Conservation (phyloP, 306 rosid genomes). For the Cucurbita maxima region DNA sequence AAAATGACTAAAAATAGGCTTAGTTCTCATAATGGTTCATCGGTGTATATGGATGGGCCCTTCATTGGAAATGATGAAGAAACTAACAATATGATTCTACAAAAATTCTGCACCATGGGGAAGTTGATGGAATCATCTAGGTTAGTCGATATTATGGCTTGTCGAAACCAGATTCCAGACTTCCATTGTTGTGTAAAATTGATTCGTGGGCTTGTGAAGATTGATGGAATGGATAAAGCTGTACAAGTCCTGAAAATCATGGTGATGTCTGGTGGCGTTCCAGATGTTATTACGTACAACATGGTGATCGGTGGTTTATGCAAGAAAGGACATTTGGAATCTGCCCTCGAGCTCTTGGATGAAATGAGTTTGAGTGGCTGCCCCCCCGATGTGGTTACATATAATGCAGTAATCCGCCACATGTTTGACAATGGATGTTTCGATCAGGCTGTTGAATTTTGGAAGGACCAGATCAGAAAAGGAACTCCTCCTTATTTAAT, state of each 20-base stretch:
- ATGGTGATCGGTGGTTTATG: slow-evolving; percentile 57
- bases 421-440: slow-evolving; percentile 38
- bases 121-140: slow-evolving; percentile 41
- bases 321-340: slow-evolving; percentile 34
- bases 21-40: slow-evolving; percentile 15
- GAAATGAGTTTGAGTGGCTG: slow-evolving; percentile 81
- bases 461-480: slow-evolving; percentile 68
- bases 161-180: slow-evolving; percentile 58
- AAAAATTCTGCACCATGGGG: slow-evolving; percentile 41
- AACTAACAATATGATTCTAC: slow-evolving; percentile 49
- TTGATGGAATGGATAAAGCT: slow-evolving; percentile 34
- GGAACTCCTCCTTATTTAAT: slow-evolving; percentile 82
- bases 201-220: slow-evolving; percentile 53
- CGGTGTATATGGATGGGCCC: slow-evolving; percentile 26
- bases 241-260: slow-evolving; percentile 33
- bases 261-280: slow-evolving; percentile 79
- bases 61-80: slow-evolving; percentile 39
- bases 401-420: slow-evolving; percentile 54
- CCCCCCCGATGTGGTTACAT: slow-evolving; percentile 69
- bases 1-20: slow-evolving; percentile 17
- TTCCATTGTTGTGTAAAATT: slow-evolving; percentile 55
- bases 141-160: slow-evolving; percentile 62
- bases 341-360: slow-evolving; percentile 50
- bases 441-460: slow-evolving; percentile 51
- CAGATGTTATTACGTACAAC: slow-evolving; percentile 67